A percentile compares a stretch with the other conserved stretches of the same genome.
These are phyloP conservation scores for Sphaerulina vaccinii DNA, from an alignment of 2,329 filamentous ascomycete genomes.

Conservation along the genomic window DNA sequence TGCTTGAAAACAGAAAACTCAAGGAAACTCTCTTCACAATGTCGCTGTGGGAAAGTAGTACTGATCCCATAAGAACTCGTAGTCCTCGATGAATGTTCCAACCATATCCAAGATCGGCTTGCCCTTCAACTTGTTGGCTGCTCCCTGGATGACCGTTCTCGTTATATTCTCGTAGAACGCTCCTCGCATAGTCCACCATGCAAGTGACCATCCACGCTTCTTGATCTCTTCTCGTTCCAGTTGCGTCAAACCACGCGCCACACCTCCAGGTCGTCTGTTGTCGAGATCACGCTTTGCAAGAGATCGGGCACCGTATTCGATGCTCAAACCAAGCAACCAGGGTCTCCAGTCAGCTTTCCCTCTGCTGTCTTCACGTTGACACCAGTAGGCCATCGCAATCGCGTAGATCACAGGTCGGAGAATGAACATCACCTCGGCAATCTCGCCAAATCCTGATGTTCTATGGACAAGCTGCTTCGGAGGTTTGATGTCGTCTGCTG, in stretches of 20 bases:
- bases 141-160: conserved; percentile 62
- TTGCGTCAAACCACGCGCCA: conserved; percentile 70
- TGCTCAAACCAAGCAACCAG: conserved; percentile 80
- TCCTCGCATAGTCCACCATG: conserved; percentile 96
- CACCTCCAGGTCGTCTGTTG: conserved; percentile 63
- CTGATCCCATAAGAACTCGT: conserved; percentile 96
- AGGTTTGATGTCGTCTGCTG: conserved; percentile 94
- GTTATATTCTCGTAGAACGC: conserved; percentile 94
- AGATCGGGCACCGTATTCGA: conserved; percentile 88
- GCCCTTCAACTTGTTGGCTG: conserved; percentile 68
- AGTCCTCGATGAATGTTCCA: conserved; percentile 86
- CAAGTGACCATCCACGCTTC: conserved; percentile 84
- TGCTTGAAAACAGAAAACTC: conserved; percentile 14
- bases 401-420: conserved; percentile 86
- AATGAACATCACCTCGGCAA: conserved; percentile 90
- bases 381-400: conserved; percentile 70
- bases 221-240: conserved; percentile 87
- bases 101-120: conserved; percentile 78
- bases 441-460: conserved; percentile 68
- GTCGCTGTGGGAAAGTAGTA: conserved; percentile 82
- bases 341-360: conserved; percentile 83
- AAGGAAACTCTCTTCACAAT: conserved; percentile 37
- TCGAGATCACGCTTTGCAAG: conserved; percentile 67
- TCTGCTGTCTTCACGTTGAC: conserved; percentile 57
- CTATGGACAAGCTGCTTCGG: conserved; percentile 82